Evolutionary conservation across 345 rosid genomes (phyloP).

Genomic region (Nasturtium officinale): DNA sequence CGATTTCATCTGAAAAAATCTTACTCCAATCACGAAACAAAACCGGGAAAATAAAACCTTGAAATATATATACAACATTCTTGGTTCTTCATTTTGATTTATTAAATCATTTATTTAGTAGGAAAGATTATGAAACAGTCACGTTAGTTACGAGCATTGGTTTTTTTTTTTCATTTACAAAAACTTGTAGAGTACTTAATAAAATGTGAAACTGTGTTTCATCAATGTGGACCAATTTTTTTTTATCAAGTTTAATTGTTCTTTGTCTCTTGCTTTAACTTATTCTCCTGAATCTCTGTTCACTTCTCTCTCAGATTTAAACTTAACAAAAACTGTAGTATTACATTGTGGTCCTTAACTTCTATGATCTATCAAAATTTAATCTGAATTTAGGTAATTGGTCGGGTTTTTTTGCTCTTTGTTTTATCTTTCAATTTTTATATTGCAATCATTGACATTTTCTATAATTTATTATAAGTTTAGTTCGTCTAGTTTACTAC

Average conservation of each 20-base stretch:
- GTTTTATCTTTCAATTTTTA: neutral
- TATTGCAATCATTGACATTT: too few relatives aligned
- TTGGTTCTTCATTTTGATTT: conserved; percentile 28
- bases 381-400: conserved; percentile 7
- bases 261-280: conserved; percentile 22
- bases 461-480: neutral
- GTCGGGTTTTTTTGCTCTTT: conserved; percentile 4
- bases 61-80: conserved; percentile 30
- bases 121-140: conserved; percentile 3
- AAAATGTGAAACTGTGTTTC: conserved; percentile 15
- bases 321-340: neutral
- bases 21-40: neutral
- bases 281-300: conserved; percentile 30
- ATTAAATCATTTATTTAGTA: conserved; percentile 26
- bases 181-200: conserved; percentile 18
- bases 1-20: conserved; percentile 57
- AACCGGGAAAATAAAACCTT: neutral
- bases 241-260: neutral
- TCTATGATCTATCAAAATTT: conserved; percentile 28
- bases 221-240: conserved; percentile 4
- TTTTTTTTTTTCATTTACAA: neutral
- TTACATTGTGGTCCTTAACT: conserved; percentile 25
- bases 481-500: neutral
- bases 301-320: conserved; percentile 7
- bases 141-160: conserved; percentile 11